Conservation (phyloP, 768 basidiomycete genomes). For the Myochromella boudieri region DNA sequence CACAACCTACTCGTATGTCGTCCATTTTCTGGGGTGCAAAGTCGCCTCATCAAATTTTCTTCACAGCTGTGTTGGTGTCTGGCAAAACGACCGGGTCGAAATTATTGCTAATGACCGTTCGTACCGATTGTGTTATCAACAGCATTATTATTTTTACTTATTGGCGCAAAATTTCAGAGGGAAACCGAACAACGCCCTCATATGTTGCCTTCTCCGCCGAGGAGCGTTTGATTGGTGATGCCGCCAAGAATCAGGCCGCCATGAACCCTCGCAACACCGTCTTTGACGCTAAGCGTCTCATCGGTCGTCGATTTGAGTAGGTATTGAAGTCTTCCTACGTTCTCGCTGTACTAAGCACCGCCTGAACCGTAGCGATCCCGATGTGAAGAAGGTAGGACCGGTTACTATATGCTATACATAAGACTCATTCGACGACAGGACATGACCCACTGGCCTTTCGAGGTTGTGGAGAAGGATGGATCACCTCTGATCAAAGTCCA, state of each 20-base stretch:
- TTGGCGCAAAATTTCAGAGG: constrained; percentile 56
- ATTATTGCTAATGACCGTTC: constrained; percentile 97
- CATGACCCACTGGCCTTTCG: constrained; percentile 97
- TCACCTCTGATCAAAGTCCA: constrained; percentile 96
- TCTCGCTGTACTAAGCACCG: no score
- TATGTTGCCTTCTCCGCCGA: constrained; percentile 98
- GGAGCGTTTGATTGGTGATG: constrained; percentile 98
- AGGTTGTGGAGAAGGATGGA: constrained; percentile 94
- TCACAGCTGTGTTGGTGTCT: constrained; percentile 93
- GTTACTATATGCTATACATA: constrained; percentile 14
- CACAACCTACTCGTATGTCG: constrained; percentile 90
- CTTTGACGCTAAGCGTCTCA: constrained; percentile 99
- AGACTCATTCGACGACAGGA: constrained; percentile 51
- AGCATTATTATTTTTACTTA: neutral
- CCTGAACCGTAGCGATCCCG: constrained; percentile 82
- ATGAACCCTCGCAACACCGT: constrained; percentile 99
- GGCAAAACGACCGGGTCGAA: constrained; percentile 99
- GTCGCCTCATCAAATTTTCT: constrained; percentile 20
- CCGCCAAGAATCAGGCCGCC: constrained; percentile 97
- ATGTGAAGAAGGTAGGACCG: constrained; percentile 78
- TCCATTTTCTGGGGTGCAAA: constrained; percentile 3
- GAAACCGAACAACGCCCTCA: constrained; percentile 98
- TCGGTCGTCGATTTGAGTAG: constrained; percentile 94
- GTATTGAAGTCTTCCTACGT: no score
- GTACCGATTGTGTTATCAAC: constrained; percentile 26